Evolutionary conservation across 345 rosid genomes (phyloP).

Genomic region (Geranium brycei): DNA sequence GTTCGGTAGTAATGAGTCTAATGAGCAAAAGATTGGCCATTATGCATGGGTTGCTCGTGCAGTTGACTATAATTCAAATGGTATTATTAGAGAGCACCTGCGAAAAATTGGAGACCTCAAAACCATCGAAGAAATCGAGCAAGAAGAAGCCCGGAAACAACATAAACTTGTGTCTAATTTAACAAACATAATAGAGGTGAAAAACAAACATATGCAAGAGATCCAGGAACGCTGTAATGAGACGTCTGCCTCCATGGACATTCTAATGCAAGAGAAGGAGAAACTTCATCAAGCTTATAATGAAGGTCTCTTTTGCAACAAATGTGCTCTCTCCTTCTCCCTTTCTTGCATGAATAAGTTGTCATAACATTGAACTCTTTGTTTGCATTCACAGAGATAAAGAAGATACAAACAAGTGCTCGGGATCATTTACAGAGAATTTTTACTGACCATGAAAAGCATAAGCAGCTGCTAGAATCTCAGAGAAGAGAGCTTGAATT

Average conservation of each 20-base stretch:
- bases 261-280: conserved; percentile 56
- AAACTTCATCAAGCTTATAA: conserved; percentile 60
- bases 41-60: conserved; percentile 91
- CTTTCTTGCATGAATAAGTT: conserved; percentile 1
- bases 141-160: conserved; percentile 66
- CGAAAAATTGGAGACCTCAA: conserved; percentile 63
- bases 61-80: conserved; percentile 48
- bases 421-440: conserved; percentile 69
- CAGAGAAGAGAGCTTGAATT: conserved; percentile 61
- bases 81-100: conserved; percentile 53
- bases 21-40: conserved; percentile 32
- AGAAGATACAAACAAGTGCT: conserved; percentile 58
- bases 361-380: background rate
- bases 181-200: conserved; percentile 30
- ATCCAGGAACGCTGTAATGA: conserved; percentile 38
- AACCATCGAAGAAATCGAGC: conserved; percentile 49
- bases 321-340: background rate
- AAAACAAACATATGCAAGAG: conserved; percentile 34
- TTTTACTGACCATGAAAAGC: conserved; percentile 72
- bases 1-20: conserved; percentile 20
- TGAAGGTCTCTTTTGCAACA: conserved; percentile 40
- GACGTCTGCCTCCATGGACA: conserved; percentile 33
- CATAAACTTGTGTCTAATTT: conserved; percentile 43
- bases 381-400: conserved; percentile 41
- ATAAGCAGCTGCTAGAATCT: conserved; percentile 59